Conservation (phyloP, 441 rosid genomes). For the Bruguiera hainesii region DNA sequence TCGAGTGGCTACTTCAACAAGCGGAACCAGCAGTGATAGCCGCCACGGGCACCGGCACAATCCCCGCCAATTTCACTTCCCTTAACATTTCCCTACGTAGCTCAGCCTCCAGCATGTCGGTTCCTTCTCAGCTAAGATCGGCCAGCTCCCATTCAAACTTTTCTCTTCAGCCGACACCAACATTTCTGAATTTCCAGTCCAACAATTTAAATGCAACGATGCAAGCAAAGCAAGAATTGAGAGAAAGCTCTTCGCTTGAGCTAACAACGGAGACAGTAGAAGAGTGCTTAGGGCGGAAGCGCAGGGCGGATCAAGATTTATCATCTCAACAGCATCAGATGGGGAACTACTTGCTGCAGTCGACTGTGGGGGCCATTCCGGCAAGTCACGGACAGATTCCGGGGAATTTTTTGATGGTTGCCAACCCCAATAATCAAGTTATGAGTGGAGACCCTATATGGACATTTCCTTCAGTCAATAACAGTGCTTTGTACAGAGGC, state of each 20-base stretch:
- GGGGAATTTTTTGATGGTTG: constrained; percentile 60
- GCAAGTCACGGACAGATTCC: constrained; percentile 49
- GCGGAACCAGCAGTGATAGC: constrained; percentile 92
- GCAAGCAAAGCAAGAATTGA: constrained; percentile 67
- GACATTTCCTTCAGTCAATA: constrained; percentile 58
- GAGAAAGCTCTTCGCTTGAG: constrained; percentile 46
- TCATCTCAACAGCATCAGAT: constrained; percentile 48
- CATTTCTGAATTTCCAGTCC: constrained; percentile 73
- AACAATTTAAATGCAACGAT: constrained; percentile 37
- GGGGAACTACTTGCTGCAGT: constrained; percentile 53
- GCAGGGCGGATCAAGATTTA: constrained; percentile 49
- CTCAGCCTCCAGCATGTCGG: constrained; percentile 84
- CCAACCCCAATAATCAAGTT: constrained; percentile 49
- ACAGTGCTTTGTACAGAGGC: constrained; percentile 44
- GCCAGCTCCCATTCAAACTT: constrained; percentile 55
- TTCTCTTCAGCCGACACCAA: constrained; percentile 48
- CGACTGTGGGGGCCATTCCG: constrained; percentile 46
- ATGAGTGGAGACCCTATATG: constrained; percentile 64
- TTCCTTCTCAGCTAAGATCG: constrained; percentile 73
- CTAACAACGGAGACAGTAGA: constrained; percentile 35
- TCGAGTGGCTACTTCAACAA: constrained; percentile 90
- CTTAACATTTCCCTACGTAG: constrained; percentile 88
- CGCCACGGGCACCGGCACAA: constrained; percentile 94
- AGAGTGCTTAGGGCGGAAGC: constrained; percentile 39
- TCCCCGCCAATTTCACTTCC: constrained; percentile 93